Conservation (phyloP, 441 rosid genomes). For the Metrosideros polymorpha region DNA sequence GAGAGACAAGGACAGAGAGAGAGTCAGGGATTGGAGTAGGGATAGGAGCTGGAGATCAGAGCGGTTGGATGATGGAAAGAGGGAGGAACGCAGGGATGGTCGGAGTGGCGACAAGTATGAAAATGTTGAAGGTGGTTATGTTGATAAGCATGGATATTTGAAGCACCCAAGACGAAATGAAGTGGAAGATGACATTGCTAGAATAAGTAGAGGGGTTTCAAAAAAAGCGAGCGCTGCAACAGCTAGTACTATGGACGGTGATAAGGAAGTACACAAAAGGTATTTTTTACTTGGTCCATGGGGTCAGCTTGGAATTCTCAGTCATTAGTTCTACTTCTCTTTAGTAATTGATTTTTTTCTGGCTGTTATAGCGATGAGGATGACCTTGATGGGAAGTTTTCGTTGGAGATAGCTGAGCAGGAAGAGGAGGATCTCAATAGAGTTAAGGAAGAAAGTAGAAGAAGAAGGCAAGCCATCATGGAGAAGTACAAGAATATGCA, state of each 20-base stretch:
- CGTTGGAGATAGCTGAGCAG: slow-evolving; percentile 52
- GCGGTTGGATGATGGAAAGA: slow-evolving; percentile 12
- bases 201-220: slow-evolving; percentile 19
- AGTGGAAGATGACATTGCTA: slow-evolving; percentile 9
- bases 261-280: slow-evolving; percentile 31
- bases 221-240: slow-evolving; percentile 18
- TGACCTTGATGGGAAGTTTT: slow-evolving; percentile 56
- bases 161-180: slow-evolving; percentile 21
- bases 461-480: slow-evolving; percentile 70
- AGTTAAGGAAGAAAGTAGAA: slow-evolving; percentile 93
- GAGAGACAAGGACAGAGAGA: slow-evolving; percentile 18
- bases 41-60: slow-evolving; percentile 17
- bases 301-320: not conserved
- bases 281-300: slow-evolving; percentile 6
- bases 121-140: slow-evolving; percentile 15
- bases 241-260: slow-evolving; percentile 22
- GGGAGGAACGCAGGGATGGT: slow-evolving; percentile 24
- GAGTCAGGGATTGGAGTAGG: slow-evolving; percentile 25
- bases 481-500: slow-evolving; percentile 62
- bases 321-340: not conserved
- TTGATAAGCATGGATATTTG: slow-evolving; percentile 19
- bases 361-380: slow-evolving; percentile 34
- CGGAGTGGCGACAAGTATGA: slow-evolving; percentile 16
- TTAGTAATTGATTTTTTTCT: slow-evolving; percentile 4
- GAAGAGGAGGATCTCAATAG: slow-evolving; percentile 84